Evolutionary conservation across 2,329 filamentous ascomycete genomes (phyloP).

Genomic region (Ophiostoma montium): DNA sequence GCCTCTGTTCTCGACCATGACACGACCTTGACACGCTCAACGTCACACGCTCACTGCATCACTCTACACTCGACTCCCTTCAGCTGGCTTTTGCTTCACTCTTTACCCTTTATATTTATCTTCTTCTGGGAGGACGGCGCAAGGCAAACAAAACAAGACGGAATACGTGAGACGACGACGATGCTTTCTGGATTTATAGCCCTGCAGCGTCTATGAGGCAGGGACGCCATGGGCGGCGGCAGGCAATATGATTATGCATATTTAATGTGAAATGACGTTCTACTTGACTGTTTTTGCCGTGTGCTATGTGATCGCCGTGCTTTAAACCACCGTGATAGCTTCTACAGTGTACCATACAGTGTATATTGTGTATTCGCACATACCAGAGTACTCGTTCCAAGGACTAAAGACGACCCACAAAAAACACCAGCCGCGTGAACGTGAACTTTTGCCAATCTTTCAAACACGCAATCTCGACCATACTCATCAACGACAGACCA

Average conservation of each 20-base stretch:
- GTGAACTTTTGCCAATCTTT: slow-evolving; percentile 2
- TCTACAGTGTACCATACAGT: not conserved
- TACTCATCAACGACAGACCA: not conserved
- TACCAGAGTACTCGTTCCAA: not conserved
- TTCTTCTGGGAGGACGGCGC: slow-evolving; percentile 3
- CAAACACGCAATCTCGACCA: not conserved
- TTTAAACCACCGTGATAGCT: not conserved
- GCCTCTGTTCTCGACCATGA: too few relatives aligned
- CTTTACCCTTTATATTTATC: not conserved
- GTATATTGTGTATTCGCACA: not conserved
- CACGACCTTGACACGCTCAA: not conserved
- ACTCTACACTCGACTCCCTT: too few relatives aligned
- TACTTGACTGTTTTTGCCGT: not conserved
- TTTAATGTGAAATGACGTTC: slow-evolving; percentile 1
- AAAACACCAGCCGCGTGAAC: slow-evolving; percentile 8
- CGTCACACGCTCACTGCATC: too few relatives aligned
- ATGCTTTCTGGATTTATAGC: not conserved
- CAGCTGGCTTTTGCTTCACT: not conserved
- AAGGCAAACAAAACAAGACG: slow-evolving; percentile 4
- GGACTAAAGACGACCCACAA: not conserved
- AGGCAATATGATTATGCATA: not conserved
- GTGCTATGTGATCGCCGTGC: not conserved
- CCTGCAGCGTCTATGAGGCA: not conserved
- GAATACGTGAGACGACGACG: not conserved
- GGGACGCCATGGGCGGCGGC: not conserved